These are phyloP conservation scores for Botrytis fabae DNA, from an alignment of 2,329 filamentous ascomycete species.

Conservation along the genomic window DNA sequence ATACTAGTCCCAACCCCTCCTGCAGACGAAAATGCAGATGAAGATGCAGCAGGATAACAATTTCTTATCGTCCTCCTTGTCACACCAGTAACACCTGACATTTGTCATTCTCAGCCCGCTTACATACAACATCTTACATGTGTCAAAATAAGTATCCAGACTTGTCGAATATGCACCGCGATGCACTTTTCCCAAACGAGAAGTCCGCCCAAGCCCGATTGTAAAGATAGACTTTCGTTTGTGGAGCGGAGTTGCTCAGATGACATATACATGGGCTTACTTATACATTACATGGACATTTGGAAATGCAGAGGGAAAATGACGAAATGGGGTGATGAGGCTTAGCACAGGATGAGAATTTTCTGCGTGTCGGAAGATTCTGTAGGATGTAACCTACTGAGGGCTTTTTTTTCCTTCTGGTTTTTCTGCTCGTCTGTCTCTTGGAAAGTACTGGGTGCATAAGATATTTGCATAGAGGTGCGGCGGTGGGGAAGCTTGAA, in stretches of 20 bases:
- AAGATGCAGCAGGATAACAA: background rate
- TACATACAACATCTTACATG: slow-evolving; percentile 1
- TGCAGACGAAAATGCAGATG: background rate
- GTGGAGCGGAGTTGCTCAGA: background rate
- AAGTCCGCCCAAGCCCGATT: background rate
- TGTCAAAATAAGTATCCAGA: background rate
- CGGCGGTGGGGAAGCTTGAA: background rate
- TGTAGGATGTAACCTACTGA: background rate
- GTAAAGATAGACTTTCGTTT: background rate
- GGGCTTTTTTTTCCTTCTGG: background rate
- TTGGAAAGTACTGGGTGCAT: background rate
- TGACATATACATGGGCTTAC: background rate
- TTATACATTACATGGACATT: background rate
- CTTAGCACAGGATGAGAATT: background rate
- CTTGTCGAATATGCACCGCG: background rate
- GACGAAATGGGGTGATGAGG: background rate
- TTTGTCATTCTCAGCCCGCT: slow-evolving; percentile 1
- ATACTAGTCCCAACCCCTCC: background rate
- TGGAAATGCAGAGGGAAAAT: background rate
- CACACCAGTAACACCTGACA: background rate
- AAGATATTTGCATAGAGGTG: background rate
- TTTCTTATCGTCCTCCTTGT: background rate
- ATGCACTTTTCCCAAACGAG: background rate
- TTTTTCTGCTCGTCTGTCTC: no score
- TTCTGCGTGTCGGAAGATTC: background rate